Base-by-base conservation (phyloP, 2,329 filamentous ascomycete genomes). In the Hymenoscyphus fructigenus region DNA sequence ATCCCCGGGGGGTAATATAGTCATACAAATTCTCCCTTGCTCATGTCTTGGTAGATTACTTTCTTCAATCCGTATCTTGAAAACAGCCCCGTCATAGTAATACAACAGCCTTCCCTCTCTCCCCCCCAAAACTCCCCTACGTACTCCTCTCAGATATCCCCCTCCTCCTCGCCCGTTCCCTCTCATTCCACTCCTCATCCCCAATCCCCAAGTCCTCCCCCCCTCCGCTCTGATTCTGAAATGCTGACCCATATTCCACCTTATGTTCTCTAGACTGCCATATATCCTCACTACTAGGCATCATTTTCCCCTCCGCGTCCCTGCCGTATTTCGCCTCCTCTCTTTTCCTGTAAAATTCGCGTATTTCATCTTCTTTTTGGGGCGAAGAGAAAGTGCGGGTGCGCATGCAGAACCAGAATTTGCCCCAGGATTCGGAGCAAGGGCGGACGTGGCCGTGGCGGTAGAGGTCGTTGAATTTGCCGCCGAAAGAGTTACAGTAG, bases 371-470 rank as follows among this genome's bases (percentile, higher is more conserved):
- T 66, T 85, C 87, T 72, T 87, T 86, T 70, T 87, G 80, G 55
- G 83, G 79, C 28, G 85, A 84, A 0, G 83, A 77, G 73, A 87
- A 87, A 1, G 84, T 83, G 73, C 90, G 88, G 44, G 88, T 88
- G 69, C 91, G 88, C 93, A 98, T 97, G 82, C 95, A 99, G 80
- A 97, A 94, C 91, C 93, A 96, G 79, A 97, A 98, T 78, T 97
- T 91, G 67, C 89, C 85, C 93, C 94, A 97, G 68, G 93, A 88
- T 70, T 96, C 90, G 67, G 83, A 86, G 82, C 95, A 99, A 3
- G 85, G 84, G 56, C 89, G 86, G 73, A 96, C 81, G 53, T 83
- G 80, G 67, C 95, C 95, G 75, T 92, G 89, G 47, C 95, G 90
- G 82, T 98, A 99, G 44, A 98, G 85, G 73, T 92, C 88, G 73